Base-by-base conservation (phyloP, 1,284 basidiomycete genomes). In the Cutaneotrichosporon curvatum region DNA sequence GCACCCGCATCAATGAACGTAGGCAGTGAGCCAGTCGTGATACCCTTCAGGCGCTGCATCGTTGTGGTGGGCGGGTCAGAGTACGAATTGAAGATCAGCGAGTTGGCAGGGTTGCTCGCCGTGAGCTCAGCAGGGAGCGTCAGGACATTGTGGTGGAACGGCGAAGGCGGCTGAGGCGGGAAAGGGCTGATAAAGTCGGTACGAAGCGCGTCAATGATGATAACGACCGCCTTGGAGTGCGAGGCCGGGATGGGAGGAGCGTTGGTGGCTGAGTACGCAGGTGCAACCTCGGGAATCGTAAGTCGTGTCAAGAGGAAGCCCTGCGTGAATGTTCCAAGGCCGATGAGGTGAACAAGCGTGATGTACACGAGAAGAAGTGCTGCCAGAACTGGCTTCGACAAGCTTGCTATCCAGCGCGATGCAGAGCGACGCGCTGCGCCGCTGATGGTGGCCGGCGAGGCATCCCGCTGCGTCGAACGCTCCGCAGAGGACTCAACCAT, bases 11-110 rank as follows among this genome's bases (percentile, higher is more conserved):
- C 94, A 40, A 98, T 81, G 62, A 98, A 98, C 0, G 95, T 98
- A 0, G 95, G 94, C 7, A 99, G 74, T 0, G 89, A 91, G 4
- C 95, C 95, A 0, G 95, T 97, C 0, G 90, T 96, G 40, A 99
- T 75, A 0, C 83, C 95, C 64, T 98, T 98, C 62, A 98, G 83
- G 2, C 95, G 79, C 69, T 98, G 95, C 40, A 98, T 78, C 0
- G 94, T 98, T 0, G 90, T 84, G 0, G 95, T 98, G 1, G 95
- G 95, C 0, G 95, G 91, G 65, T 99, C 94, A 1, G 89, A 83
- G 67, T 85, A 83, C 5, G 90, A 79, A 64, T 96, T 85, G 67
- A 88, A 88, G 23, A 98, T 75, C 66, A 94, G 81, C 0, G 90
- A 92, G 46, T 81, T 77, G 30, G 73, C 67, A 0, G 92, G 89